Conservation (phyloP, 139 green algal genomes). For the Picochlorum costavermella region DNA sequence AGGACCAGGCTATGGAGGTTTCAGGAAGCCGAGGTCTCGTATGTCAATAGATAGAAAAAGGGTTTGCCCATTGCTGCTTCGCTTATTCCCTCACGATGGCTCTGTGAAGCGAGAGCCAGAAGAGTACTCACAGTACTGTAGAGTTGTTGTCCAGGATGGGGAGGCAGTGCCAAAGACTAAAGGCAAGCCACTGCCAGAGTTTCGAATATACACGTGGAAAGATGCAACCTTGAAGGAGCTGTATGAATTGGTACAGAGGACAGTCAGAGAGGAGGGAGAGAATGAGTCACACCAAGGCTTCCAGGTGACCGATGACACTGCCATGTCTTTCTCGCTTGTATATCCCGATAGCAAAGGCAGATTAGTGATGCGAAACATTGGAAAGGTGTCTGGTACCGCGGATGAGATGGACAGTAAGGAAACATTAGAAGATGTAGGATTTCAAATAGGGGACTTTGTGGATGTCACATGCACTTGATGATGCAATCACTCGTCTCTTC, state of each 20-base stretch:
- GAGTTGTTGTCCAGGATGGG: too few relatives aligned
- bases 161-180: background rate
- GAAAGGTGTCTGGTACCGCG: conserved; percentile 36
- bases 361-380: conserved; percentile 78
- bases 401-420: conserved; percentile 67
- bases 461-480: conserved; percentile 51
- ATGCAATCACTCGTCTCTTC: background rate
- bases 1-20: too few relatives aligned
- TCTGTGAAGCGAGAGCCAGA: conserved; percentile 7
- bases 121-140: conserved; percentile 14
- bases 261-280: conserved; percentile 80
- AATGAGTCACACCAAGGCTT: conserved; percentile 17
- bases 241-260: conserved; percentile 81
- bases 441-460: conserved; percentile 83
- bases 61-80: conserved; percentile 72
- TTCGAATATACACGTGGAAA: conserved; percentile 86
- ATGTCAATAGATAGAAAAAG: conserved; percentile 22
- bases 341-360: conserved; percentile 75
- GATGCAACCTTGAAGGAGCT: conserved; percentile 85
- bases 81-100: conserved; percentile 62
- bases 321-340: conserved; percentile 26
- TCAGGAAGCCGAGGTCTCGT: too few relatives aligned
- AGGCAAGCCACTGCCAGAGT: conserved; percentile 21
- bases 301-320: conserved; percentile 25
- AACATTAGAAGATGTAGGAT: conserved; percentile 65